These are phyloP conservation scores for Tylopilus rubrobrunneus DNA, from an alignment of 768 basidiomycete genomes.

Conservation along the genomic window DNA sequence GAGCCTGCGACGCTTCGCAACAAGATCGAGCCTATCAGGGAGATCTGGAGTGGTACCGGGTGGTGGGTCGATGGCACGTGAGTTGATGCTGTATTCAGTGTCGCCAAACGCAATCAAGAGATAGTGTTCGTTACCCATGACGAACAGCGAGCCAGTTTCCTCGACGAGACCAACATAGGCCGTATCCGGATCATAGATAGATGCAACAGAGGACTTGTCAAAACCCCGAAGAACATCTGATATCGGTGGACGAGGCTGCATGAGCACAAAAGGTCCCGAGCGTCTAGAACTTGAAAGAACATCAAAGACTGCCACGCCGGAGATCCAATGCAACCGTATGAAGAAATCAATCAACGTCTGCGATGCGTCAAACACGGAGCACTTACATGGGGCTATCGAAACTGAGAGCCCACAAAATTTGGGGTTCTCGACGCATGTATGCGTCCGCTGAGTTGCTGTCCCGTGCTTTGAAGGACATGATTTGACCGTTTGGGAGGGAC, in stretches of 20 bases:
- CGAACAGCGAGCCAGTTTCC: conserved; percentile 72
- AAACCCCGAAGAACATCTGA: conserved; percentile 62
- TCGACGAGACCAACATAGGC: conserved; percentile 82
- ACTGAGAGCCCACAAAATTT: conserved; percentile 53
- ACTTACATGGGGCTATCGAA: conserved; percentile 70
- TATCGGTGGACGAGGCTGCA: conserved; percentile 79
- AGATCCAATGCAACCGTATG: neutral
- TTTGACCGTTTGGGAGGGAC: conserved; percentile 71
- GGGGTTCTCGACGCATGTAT: conserved; percentile 31
- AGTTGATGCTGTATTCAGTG: conserved; percentile 33
- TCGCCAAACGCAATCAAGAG: conserved; percentile 78
- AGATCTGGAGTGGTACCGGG: conserved; percentile 34
- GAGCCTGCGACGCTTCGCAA: conserved; percentile 44
- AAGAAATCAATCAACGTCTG: conserved; percentile 9
- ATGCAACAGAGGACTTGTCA: conserved; percentile 32
- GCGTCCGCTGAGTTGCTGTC: conserved; percentile 24
- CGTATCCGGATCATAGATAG: conserved; percentile 45
- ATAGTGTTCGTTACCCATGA: conserved; percentile 77
- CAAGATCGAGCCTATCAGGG: conserved; percentile 40
- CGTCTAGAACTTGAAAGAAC: conserved; percentile 49
- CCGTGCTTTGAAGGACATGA: conserved; percentile 65
- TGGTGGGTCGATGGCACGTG: conserved; percentile 33
- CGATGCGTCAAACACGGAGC: neutral
- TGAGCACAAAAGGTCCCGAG: conserved; percentile 70
- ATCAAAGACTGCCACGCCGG: conserved; percentile 81